Evolutionary conservation across 75 land plant genomes (phyloP).

Genomic region (Sequoia sempervirens): DNA sequence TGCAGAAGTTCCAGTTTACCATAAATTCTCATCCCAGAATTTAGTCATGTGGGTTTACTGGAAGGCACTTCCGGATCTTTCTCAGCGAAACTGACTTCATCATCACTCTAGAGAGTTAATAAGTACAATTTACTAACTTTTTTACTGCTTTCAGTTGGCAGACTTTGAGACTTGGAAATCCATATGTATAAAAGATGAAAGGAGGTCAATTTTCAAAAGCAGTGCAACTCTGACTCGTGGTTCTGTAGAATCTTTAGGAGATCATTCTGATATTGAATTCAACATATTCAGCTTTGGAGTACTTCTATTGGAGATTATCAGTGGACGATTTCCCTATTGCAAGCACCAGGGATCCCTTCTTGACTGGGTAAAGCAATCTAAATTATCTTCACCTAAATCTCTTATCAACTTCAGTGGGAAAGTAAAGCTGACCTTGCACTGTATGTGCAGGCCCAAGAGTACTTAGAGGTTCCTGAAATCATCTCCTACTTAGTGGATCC

Average conservation of each 20-base stretch:
- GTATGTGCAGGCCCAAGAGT: slow-evolving; percentile 56
- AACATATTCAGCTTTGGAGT: slow-evolving; percentile 83
- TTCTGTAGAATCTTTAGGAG: slow-evolving; percentile 36
- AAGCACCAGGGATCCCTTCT: slow-evolving; percentile 67
- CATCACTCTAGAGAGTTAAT: background rate
- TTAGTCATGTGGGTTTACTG: background rate
- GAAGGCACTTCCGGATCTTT: background rate
- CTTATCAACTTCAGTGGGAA: background rate
- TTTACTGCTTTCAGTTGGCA: slow-evolving; percentile 39
- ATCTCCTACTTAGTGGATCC: slow-evolving; percentile 78
- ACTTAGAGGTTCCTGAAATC: slow-evolving; percentile 53
- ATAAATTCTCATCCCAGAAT: background rate
- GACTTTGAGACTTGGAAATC: slow-evolving; percentile 73
- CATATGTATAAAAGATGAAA: slow-evolving; percentile 39
- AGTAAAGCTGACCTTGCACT: background rate
- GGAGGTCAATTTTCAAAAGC: slow-evolving; percentile 16
- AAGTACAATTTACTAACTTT: slow-evolving; percentile 3
- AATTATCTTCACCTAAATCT: background rate
- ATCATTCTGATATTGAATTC: slow-evolving; percentile 57
- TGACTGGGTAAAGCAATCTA: slow-evolving; percentile 65
- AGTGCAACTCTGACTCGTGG: slow-evolving; percentile 30
- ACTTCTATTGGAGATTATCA: slow-evolving; percentile 75
- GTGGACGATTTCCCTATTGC: slow-evolving; percentile 73
- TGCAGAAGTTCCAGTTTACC: background rate
- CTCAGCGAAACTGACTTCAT: background rate